A percentile compares a stretch with the other conserved stretches of the same genome.
Conservation (phyloP, 768 basidiomycete genomes). For the Chalciporus chontae region DNA sequence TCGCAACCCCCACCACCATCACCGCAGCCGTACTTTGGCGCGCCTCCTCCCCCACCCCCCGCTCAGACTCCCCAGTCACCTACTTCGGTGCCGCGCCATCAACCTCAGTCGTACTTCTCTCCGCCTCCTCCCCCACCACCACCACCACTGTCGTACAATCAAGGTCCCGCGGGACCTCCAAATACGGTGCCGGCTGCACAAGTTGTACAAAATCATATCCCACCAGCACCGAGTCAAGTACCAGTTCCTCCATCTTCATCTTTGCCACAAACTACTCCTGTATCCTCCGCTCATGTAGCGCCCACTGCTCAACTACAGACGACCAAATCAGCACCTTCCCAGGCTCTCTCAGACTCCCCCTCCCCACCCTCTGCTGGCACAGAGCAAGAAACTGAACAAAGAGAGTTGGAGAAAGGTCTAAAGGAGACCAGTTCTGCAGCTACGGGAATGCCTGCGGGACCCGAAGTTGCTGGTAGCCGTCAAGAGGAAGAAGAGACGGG, state of each 20-base stretch:
- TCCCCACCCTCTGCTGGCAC: slow-evolving; percentile 13
- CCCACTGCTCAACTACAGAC: slow-evolving; percentile 5
- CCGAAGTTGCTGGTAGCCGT: background rate
- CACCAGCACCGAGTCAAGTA: slow-evolving; percentile 3
- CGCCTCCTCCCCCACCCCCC: slow-evolving; percentile 21
- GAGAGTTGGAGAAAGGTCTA: slow-evolving; percentile 37
- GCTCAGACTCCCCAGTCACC: slow-evolving; percentile 13
- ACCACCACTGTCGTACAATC: slow-evolving; percentile 8
- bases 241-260: slow-evolving; percentile 6
- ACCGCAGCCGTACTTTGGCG: slow-evolving; percentile 11
- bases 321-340: slow-evolving; percentile 22
- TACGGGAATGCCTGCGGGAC: background rate
- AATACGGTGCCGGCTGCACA: background rate
- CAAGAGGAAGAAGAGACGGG: slow-evolving; percentile 16
- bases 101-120: slow-evolving; percentile 18
- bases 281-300: slow-evolving; percentile 7
- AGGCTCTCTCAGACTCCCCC: background rate
- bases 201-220: slow-evolving; percentile 5
- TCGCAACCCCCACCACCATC: slow-evolving; percentile 1
- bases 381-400: slow-evolving; percentile 36
- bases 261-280: background rate
- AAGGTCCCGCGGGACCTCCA: background rate
- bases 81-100: slow-evolving; percentile 18
- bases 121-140: slow-evolving; percentile 13
- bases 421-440: background rate